A percentile compares a stretch with the other conserved stretches of the same genome.
These are phyloP conservation scores for Cytospora piceae DNA, from an alignment of 2,329 filamentous ascomycete species.

Conservation along the genomic window DNA sequence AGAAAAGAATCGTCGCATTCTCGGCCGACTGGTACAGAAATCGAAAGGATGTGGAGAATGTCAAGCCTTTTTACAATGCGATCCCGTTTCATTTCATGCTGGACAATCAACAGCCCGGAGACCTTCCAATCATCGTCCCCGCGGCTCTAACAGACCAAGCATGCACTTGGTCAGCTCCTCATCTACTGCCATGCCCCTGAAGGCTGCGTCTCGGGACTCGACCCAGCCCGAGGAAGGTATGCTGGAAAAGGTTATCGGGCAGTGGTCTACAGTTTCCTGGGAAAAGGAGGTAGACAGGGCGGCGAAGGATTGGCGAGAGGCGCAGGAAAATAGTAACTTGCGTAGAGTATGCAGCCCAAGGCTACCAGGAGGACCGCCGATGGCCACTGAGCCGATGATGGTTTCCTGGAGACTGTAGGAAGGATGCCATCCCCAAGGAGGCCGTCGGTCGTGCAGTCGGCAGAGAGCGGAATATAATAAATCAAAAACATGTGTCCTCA, in stretches of 20 bases:
- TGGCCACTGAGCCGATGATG: too few species aligned
- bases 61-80: not conserved
- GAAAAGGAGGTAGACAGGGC: too few species aligned
- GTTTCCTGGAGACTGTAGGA: not conserved
- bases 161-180: not conserved
- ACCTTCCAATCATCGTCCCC: not conserved
- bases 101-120: not conserved
- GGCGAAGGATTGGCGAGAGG: too few species aligned
- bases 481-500: not conserved
- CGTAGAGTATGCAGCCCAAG: too few species aligned
- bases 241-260: too few species aligned
- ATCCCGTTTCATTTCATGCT: not conserved
- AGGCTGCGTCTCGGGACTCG: not conserved
- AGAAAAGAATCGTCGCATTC: not conserved
- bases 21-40: not conserved
- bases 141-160: not conserved
- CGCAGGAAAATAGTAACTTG: too few species aligned
- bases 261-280: too few species aligned
- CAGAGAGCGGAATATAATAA: not conserved
- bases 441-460: too few species aligned
- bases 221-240: too few species aligned
- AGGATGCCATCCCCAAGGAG: not conserved
- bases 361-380: too few species aligned
- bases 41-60: not conserved
- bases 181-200: not conserved